Conservation (phyloP, 345 rosid genomes). For the Citrus medica region DNA sequence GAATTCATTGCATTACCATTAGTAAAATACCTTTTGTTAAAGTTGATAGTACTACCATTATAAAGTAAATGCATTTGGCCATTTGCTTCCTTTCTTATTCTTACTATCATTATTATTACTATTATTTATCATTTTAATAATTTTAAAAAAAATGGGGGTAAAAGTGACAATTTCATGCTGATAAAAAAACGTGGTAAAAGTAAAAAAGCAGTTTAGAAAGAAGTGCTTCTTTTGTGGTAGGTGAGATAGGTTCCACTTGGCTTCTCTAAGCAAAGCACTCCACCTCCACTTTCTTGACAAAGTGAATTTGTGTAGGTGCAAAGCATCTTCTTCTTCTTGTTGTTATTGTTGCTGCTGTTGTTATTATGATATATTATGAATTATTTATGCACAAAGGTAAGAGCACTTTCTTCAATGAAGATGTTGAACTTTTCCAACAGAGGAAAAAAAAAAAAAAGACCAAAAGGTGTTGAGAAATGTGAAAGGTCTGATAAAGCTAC, state of each 20-base stretch:
- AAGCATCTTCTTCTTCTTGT: neutral
- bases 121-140: neutral
- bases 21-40: too few species aligned
- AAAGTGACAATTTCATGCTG: neutral
- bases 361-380: neutral
- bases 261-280: neutral
- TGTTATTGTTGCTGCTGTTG: too few species aligned
- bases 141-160: neutral
- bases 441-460: neutral
- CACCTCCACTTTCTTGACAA: neutral
- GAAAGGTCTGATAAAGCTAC: neutral
- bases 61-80: neutral
- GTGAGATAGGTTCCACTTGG: neutral
- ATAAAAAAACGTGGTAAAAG: neutral
- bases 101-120: neutral
- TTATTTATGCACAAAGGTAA: neutral
- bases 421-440: neutral
- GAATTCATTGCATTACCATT: too few species aligned
- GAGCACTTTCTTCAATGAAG: slow-evolving; percentile 1
- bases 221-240: neutral
- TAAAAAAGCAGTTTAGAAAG: neutral
- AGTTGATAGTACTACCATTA: too few species aligned
- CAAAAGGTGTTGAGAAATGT: neutral
- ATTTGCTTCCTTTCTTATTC: neutral
- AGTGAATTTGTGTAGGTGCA: neutral